Evolutionary conservation across 208 protist genomes (phyloP).

Genomic region (Tetramitus jugosus): DNA sequence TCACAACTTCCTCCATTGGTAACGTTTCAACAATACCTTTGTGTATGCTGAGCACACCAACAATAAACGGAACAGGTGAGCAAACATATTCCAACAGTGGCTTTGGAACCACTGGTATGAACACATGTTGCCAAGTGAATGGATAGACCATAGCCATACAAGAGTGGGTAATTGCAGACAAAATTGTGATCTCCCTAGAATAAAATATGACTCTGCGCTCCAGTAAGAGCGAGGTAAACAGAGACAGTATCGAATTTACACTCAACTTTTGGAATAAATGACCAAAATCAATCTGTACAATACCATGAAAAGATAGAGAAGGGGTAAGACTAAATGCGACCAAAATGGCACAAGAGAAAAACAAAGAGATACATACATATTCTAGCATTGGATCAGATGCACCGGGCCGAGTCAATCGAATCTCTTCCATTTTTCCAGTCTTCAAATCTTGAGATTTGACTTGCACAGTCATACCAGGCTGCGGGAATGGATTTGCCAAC

Average conservation of each 20-base stretch:
- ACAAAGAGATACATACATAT: background rate
- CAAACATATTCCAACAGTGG: conserved; percentile 42
- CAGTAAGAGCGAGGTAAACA: background rate
- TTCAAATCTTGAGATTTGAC: background rate
- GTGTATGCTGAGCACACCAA: conserved; percentile 32
- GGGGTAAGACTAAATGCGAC: too few relatives aligned
- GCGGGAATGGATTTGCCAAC: conserved; percentile 13
- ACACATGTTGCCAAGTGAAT: conserved; percentile 51
- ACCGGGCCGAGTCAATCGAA: background rate
- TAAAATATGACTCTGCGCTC: background rate
- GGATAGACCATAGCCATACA: conserved; percentile 26
- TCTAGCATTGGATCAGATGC: background rate
- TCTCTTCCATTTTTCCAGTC: background rate
- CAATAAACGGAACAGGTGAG: conserved; percentile 51
- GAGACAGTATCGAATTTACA: background rate
- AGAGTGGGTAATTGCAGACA: background rate
- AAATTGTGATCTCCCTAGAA: background rate
- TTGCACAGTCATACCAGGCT: background rate
- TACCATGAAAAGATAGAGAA: background rate
- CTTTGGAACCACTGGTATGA: conserved; percentile 46
- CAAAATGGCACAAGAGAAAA: background rate
- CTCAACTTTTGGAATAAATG: background rate
- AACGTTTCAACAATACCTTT: background rate
- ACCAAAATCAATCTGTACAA: conserved; percentile 9
- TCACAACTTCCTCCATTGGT: conserved; percentile 3